Evolutionary conservation across 306 rosid species (phyloP).

Genomic region (Citrullus colocynthis): DNA sequence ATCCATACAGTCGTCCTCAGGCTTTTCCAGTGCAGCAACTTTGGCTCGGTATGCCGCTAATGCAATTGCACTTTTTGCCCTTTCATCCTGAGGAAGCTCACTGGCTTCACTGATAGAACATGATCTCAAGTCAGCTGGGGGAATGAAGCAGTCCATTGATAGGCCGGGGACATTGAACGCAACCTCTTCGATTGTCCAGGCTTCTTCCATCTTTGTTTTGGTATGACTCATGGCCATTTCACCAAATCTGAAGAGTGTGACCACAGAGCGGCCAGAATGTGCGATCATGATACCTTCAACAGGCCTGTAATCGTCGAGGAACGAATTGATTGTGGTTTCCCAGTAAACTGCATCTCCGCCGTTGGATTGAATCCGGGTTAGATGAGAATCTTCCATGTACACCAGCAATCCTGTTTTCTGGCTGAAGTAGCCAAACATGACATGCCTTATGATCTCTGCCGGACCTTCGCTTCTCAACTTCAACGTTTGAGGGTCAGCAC

Average conservation of each 20-base stretch:
- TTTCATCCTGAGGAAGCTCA: conserved; percentile 70
- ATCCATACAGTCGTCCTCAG: conserved; percentile 35
- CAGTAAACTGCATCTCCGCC: conserved; percentile 92
- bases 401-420: conserved; percentile 91
- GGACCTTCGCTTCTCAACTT: conserved; percentile 97
- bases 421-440: conserved; percentile 91
- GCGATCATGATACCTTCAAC: conserved; percentile 99
- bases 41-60: conserved; percentile 49
- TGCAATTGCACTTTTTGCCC: conserved; percentile 40
- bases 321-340: conserved; percentile 95
- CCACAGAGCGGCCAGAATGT: conserved; percentile 88
- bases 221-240: conserved; percentile 99
- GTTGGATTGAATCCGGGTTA: conserved; percentile 82
- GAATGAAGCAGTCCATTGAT: conserved; percentile 89
- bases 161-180: conserved; percentile 89
- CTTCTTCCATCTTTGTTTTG: conserved; percentile 97
- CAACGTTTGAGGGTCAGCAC: conserved; percentile 73
- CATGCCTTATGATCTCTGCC: conserved; percentile 92
- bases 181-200: conserved; percentile 97
- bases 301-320: conserved; percentile 79
- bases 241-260: conserved; percentile 89
- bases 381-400: conserved; percentile 94
- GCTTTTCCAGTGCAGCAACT: conserved; percentile 72
- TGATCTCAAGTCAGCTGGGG: conserved; percentile 86
- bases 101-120: conserved; percentile 58